Evolutionary conservation across 768 basidiomycete genomes (phyloP).

Genomic region (Leucocoprinus sp.): DNA sequence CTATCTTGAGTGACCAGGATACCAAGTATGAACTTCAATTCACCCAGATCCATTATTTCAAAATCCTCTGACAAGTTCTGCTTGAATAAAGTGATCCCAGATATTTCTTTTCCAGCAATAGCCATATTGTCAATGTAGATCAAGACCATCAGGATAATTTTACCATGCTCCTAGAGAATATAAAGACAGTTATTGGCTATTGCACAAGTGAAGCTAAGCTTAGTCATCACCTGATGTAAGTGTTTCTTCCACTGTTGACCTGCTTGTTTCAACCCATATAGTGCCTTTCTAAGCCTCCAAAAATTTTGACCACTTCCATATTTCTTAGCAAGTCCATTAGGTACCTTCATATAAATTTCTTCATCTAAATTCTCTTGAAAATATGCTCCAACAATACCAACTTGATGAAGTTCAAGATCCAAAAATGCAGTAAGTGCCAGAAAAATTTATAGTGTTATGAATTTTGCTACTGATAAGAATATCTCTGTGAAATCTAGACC

Average conservation of each 20-base stretch:
- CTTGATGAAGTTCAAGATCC: conserved; percentile 11
- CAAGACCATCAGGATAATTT: conserved; percentile 7
- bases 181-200: conserved; percentile 14
- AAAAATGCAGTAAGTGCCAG: conserved; percentile 14
- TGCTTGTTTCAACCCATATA: conserved; percentile 32
- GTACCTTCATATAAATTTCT: conserved; percentile 21
- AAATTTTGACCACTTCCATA: conserved; percentile 10
- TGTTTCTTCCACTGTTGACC: conserved; percentile 21
- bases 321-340: conserved; percentile 13
- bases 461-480: conserved; percentile 19
- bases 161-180: conserved; percentile 3
- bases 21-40: conserved; percentile 21
- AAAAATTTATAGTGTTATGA: conserved; percentile 16
- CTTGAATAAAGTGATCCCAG: not conserved
- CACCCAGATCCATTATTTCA: conserved; percentile 19
- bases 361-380: conserved; percentile 20
- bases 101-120: not conserved
- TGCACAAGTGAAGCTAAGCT: conserved; percentile 7
- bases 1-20: conserved; percentile 18
- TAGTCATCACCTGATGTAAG: conserved; percentile 3
- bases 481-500: conserved; percentile 28
- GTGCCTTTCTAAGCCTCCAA: conserved; percentile 16
- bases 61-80: conserved; percentile 10
- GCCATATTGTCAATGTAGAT: conserved; percentile 15
- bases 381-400: conserved; percentile 19